Conservation (phyloP, 768 basidiomycete genomes). For the Suillus lakei region DNA sequence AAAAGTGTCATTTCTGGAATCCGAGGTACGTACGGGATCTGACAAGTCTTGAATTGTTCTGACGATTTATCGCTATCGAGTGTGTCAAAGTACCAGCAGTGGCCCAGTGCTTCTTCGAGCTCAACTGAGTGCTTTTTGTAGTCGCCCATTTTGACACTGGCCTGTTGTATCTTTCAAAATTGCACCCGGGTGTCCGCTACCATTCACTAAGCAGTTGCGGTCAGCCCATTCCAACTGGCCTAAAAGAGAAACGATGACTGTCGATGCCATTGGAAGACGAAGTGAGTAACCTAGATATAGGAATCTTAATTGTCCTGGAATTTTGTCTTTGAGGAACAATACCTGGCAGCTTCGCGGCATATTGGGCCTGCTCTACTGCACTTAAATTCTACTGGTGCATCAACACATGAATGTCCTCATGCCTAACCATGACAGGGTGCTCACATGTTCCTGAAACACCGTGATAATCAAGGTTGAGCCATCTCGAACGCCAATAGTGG, state of each 20-base stretch:
- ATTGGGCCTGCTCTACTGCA: slow-evolving; percentile 73
- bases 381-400: slow-evolving; percentile 67
- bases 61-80: too few relatives aligned
- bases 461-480: slow-evolving; percentile 76
- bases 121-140: slow-evolving; percentile 72
- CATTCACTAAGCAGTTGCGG: slow-evolving; percentile 54
- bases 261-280: not conserved
- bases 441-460: slow-evolving; percentile 78
- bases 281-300: slow-evolving; percentile 71
- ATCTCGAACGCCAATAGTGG: slow-evolving; percentile 82
- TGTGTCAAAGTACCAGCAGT: too few relatives aligned
- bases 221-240: slow-evolving; percentile 71
- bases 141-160: slow-evolving; percentile 70
- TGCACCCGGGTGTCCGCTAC: slow-evolving; percentile 80
- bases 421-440: slow-evolving; percentile 23
- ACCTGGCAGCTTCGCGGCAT: slow-evolving; percentile 74
- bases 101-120: slow-evolving; percentile 56
- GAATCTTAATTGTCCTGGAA: slow-evolving; percentile 73
- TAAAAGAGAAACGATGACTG: slow-evolving; percentile 30
- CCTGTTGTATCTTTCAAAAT: slow-evolving; percentile 71
- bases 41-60: too few relatives aligned
- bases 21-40: not conserved
- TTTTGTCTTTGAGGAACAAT: slow-evolving; percentile 76
- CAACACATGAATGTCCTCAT: slow-evolving; percentile 18
- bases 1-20: not conserved